phyloP scores from a whole-genome alignment of 257 asterid species.

The Ophiorrhiza pumila region DNA sequence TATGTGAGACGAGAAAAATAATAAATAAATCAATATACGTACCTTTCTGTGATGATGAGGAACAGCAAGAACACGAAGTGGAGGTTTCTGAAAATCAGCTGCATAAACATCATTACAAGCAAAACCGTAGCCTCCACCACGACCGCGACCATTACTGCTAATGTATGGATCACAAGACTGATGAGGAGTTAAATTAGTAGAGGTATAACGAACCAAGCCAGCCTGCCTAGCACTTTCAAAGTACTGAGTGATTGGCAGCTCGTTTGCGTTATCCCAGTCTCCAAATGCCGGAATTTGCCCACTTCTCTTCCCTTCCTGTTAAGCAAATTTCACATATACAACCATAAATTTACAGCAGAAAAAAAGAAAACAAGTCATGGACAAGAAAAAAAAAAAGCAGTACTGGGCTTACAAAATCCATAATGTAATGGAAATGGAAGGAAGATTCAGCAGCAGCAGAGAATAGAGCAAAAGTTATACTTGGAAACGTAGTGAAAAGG shows the following conservation, averaged over 20 bases:
- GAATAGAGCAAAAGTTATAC: too few species aligned
- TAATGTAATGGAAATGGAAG: neutral
- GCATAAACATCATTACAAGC: slow-evolving; percentile 25
- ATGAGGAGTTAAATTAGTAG: slow-evolving; percentile 30
- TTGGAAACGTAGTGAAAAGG: too few species aligned
- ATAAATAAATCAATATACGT: too few species aligned
- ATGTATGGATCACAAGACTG: slow-evolving; percentile 4
- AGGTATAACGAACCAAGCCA: slow-evolving; percentile 51
- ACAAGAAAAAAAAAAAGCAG: neutral
- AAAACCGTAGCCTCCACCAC: slow-evolving; percentile 3
- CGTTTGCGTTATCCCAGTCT: slow-evolving; percentile 65
- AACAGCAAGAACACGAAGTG: slow-evolving; percentile 32
- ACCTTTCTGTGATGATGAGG: slow-evolving; percentile 43
- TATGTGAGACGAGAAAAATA: too few species aligned
- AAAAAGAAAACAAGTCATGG: neutral
- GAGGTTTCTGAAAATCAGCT: slow-evolving; percentile 32
- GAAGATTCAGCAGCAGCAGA: neutral
- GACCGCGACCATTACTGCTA: slow-evolving; percentile 12
- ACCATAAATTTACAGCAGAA: too few species aligned
- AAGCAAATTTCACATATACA: too few species aligned
- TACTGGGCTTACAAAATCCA: neutral
- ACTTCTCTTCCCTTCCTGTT: slow-evolving; percentile 45
- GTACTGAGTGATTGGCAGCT: slow-evolving; percentile 68
- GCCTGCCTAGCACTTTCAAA: slow-evolving; percentile 80
- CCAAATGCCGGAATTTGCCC: slow-evolving; percentile 80